Conservation (phyloP, 106 monocot species). For the Triglochin maritima region DNA sequence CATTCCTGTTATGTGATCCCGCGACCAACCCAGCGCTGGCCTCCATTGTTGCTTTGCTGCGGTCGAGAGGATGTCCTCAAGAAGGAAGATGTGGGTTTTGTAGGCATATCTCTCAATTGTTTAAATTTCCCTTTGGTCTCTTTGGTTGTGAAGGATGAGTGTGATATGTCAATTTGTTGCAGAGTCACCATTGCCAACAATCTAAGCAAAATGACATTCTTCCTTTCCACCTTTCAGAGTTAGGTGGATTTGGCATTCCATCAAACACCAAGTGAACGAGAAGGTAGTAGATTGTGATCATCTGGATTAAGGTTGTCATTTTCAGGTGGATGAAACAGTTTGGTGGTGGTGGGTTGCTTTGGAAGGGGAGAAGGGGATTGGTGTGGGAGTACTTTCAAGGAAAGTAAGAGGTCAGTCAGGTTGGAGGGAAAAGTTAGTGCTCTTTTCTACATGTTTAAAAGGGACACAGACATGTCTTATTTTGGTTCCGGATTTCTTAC, state of each 20-base stretch:
- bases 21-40: constrained; percentile 87
- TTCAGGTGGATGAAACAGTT: not conserved
- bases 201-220: constrained; percentile 32
- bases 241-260: constrained; percentile 3
- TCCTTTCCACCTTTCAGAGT: not conserved
- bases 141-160: constrained; percentile 24
- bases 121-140: not conserved
- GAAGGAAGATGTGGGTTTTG: constrained; percentile 15
- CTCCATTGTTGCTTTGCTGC: constrained; percentile 37
- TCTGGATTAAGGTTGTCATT: not conserved
- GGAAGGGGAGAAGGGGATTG: not conserved
- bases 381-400: constrained; percentile 5
- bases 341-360: constrained; percentile 2
- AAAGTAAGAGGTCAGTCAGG: not conserved
- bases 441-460: no score
- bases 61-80: not conserved
- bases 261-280: not conserved
- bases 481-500: no score
- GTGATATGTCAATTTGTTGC: constrained; percentile 43
- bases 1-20: constrained; percentile 91
- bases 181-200: constrained; percentile 75
- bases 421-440: not conserved
- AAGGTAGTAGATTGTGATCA: not conserved
- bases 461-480: no score
- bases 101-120: constrained; percentile 13